These are phyloP conservation scores for Carpinus fangiana DNA, from an alignment of 306 rosid genomes.

Conservation along the genomic window DNA sequence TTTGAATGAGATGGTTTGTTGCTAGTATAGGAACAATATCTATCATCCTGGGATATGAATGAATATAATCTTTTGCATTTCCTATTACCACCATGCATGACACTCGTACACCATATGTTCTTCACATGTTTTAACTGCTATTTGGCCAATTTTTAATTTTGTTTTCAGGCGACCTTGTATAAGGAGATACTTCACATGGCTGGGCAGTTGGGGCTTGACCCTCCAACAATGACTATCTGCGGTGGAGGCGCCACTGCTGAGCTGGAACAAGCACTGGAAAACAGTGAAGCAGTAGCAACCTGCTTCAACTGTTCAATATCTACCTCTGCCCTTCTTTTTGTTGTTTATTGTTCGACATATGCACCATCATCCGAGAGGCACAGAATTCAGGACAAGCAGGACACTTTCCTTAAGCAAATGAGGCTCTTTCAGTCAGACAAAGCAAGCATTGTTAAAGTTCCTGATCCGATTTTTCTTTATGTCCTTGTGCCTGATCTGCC, in stretches of 20 bases:
- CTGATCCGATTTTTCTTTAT: slow-evolving; percentile 64
- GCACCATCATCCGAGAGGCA: slow-evolving; percentile 47
- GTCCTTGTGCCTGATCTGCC: slow-evolving; percentile 86
- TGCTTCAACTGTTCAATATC: slow-evolving; percentile 76
- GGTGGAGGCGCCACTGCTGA: slow-evolving; percentile 65
- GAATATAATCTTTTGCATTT: neutral
- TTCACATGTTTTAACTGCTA: slow-evolving; percentile 12
- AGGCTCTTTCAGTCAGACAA: slow-evolving; percentile 39
- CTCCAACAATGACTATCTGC: slow-evolving; percentile 85
- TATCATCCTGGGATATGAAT: neutral
- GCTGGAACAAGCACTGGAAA: slow-evolving; percentile 74
- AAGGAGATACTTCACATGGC: slow-evolving; percentile 93
- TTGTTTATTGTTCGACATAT: slow-evolving; percentile 68
- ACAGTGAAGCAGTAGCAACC: slow-evolving; percentile 92
- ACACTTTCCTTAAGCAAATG: slow-evolving; percentile 53
- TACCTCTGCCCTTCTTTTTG: slow-evolving; percentile 58
- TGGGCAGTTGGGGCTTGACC: slow-evolving; percentile 93
- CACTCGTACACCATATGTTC: neutral
- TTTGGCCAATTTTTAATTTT: slow-evolving; percentile 18
- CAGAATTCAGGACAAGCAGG: slow-evolving; percentile 54
- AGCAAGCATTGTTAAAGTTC: slow-evolving; percentile 31
- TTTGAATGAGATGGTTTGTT: neutral
- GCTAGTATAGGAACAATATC: neutral
- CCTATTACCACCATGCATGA: neutral
- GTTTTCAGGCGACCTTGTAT: slow-evolving; percentile 83